Evolutionary conservation across 2,329 filamentous ascomycete species (phyloP).

Genomic region (Colletotrichum navitas): DNA sequence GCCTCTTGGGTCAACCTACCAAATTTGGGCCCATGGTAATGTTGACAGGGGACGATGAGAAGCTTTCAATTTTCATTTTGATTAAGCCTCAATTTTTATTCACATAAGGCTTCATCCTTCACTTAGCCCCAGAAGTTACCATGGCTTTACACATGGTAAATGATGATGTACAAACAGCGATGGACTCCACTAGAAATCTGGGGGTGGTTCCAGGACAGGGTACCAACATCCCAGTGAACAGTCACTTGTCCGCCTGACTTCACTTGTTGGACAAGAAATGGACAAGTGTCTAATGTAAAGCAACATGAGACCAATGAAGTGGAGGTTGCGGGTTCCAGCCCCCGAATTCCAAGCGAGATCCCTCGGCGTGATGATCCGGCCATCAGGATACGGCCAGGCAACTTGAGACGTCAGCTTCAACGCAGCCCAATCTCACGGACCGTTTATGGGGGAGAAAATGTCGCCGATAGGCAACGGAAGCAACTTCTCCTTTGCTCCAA

Average conservation of each 20-base stretch:
- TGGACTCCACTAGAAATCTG: slow-evolving; percentile 4
- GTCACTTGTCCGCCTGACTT: background rate
- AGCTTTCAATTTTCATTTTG: background rate
- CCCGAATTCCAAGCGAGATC: background rate
- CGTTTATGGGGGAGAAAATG: background rate
- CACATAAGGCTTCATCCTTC: background rate
- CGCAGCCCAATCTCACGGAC: background rate
- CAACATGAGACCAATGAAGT: background rate
- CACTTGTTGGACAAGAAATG: background rate
- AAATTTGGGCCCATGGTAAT: background rate
- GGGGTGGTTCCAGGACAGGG: slow-evolving; percentile 4
- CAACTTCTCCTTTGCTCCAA: background rate
- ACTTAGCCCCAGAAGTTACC: background rate
- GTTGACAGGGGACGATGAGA: background rate
- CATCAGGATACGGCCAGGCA: slow-evolving; percentile 10
- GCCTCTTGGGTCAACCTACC: background rate
- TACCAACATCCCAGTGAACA: slow-evolving; percentile 2
- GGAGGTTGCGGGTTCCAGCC: background rate
- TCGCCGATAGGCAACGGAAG: background rate
- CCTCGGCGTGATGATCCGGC: slow-evolving; percentile 11
- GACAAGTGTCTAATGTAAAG: background rate
- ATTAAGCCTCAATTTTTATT: background rate
- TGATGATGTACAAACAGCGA: slow-evolving; percentile 25
- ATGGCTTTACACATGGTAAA: background rate
- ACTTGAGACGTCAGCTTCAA: background rate